phyloP scores from a whole-genome alignment of 78 protist genomes.

The Trichosphaerium sp. region DNA sequence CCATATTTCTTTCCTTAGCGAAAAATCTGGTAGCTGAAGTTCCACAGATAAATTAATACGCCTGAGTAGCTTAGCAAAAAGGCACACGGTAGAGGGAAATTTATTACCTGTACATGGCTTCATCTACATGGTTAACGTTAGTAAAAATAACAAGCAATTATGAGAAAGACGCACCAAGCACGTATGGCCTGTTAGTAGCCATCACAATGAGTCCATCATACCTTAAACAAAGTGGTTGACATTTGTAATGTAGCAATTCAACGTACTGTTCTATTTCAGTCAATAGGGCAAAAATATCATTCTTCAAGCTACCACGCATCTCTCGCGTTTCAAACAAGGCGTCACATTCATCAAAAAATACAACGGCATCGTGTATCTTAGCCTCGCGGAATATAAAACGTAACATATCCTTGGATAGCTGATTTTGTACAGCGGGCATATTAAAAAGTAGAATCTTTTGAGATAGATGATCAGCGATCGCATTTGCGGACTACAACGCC shows the following conservation, averaged over 20 bases:
- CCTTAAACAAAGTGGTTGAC: too few species aligned
- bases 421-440: too few species aligned
- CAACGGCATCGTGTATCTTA: constrained; percentile 35
- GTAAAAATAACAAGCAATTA: too few species aligned
- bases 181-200: constrained; percentile 55
- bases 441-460: constrained; percentile 30
- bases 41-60: constrained; percentile 39
- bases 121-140: too few species aligned
- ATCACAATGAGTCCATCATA: constrained; percentile 37
- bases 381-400: constrained; percentile 50
- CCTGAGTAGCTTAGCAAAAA: too few species aligned
- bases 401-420: too few species aligned
- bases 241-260: too few species aligned
- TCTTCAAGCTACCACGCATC: background rate
- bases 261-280: constrained; percentile 43
- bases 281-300: constrained; percentile 11
- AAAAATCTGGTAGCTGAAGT: constrained; percentile 29
- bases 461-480: constrained; percentile 27
- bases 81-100: too few species aligned
- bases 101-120: constrained; percentile 61
- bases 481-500: constrained; percentile 55
- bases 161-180: too few species aligned
- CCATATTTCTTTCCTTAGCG: constrained; percentile 40
- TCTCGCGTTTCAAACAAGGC: constrained; percentile 42
- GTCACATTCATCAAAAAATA: constrained; percentile 61